Conservation (phyloP, 2,329 filamentous ascomycete genomes). For the Verticillium zaregamsianum region DNA sequence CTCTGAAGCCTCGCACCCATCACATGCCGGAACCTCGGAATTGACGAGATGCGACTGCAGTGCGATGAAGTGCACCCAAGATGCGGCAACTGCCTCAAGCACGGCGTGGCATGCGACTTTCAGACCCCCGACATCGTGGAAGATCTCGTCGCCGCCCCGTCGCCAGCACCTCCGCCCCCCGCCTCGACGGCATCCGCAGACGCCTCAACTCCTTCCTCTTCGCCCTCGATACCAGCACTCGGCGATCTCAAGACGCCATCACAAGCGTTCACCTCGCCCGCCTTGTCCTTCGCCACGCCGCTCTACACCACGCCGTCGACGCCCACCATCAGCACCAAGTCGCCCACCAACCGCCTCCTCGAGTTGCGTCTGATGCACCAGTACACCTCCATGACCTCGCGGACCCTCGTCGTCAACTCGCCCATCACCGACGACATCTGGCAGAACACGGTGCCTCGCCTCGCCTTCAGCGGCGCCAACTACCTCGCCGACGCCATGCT, state of each 20-base stretch:
- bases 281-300: conserved; percentile 21
- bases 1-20: neutral
- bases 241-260: conserved; percentile 1
- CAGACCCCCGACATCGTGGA: conserved; percentile 46
- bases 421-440: conserved; percentile 52
- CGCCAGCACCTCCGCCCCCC: conserved; percentile 15
- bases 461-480: conserved; percentile 55
- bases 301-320: conserved; percentile 24
- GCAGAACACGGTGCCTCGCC: conserved; percentile 54
- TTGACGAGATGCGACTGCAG: conserved; percentile 24
- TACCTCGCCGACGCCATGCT: conserved; percentile 62
- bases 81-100: conserved; percentile 64
- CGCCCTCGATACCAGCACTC: conserved; percentile 2
- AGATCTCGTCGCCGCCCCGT: conserved; percentile 34
- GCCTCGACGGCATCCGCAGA: conserved; percentile 13
- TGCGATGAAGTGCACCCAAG: conserved; percentile 63
- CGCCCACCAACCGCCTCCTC: conserved; percentile 42
- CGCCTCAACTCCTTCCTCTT: conserved; percentile 14
- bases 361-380: conserved; percentile 63
- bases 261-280: conserved; percentile 6
- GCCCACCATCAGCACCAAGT: conserved; percentile 26
- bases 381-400: conserved; percentile 56
- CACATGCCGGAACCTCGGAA: neutral
- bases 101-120: conserved; percentile 64
- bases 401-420: conserved; percentile 53